Base-by-base conservation (phyloP, 768 basidiomycete genomes). In the Lenzites betulinus region DNA sequence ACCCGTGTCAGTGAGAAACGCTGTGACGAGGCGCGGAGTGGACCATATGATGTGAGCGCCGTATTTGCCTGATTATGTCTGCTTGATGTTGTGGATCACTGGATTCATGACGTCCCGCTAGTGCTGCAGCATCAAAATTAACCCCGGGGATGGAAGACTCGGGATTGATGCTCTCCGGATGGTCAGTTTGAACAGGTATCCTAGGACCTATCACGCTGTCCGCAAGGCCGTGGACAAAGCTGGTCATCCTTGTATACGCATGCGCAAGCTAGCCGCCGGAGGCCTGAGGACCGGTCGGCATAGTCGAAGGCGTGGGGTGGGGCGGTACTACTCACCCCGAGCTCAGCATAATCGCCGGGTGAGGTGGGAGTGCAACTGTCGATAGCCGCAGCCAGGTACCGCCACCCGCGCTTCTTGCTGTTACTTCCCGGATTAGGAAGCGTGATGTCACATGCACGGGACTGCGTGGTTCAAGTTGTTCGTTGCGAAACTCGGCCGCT, bases 391-490 rank as follows among this genome's bases (percentile, higher is more conserved):
- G 42, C 20, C 42, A 44, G n/a, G 38, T 39, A 39, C 38, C 28
- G 42, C 53, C 53, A 44, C 43, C 33, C 5, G 53, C 53, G 53
- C 39, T 41, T 41, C 25, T 41, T 23, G 28, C 53, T 9, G 42
- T 54, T 44, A 44, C 53, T 22, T 20, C 43, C 51, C 53, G 11
- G 9, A 44, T 54, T 3, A 20, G 53, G 53, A 5, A 22, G 20
- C 11, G 53, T 54, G 26, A 46, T 35, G 53, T 54, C 53, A 54
- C 53, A 54, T 42, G 22, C 20, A 22, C 44, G 44, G 13, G 42
- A 20, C 44, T 46, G 42, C 28, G 42, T n/a, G 20, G 36, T 51
- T 8, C 16, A 41, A 7, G 51, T 51, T 36, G 50, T 52, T 52
- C 22, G 51, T 52, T 52, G 51, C 38, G 25, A 15, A 18, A 30